A percentile compares a stretch with the other conserved stretches of the same genome.
Conservation (phyloP, 164 flowering plant species). For the Kingdonia uniflora region DNA sequence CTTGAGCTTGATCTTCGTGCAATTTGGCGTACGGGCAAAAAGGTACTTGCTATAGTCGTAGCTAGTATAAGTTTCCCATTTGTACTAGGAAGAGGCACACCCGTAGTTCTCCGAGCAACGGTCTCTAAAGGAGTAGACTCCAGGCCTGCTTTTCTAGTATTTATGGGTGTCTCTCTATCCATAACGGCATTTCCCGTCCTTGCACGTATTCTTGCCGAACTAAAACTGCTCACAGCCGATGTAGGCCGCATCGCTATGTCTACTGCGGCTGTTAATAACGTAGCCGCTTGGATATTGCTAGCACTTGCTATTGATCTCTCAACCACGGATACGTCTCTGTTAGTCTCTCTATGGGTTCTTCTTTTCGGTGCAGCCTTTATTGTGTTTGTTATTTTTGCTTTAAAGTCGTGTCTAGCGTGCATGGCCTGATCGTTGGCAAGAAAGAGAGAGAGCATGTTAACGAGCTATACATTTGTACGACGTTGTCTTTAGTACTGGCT, state of each 20-base stretch:
- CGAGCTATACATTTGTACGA: too few species aligned
- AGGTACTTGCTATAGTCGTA: slow-evolving; percentile 17
- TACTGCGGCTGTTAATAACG: slow-evolving; percentile 27
- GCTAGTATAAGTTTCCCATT: too few species aligned
- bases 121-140: slow-evolving; percentile 7
- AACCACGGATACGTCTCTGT: slow-evolving; percentile 9
- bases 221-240: slow-evolving; percentile 27
- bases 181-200: slow-evolving; percentile 30
- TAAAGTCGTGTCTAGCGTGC: slow-evolving; percentile 10
- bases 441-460: slow-evolving; percentile 18
- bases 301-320: slow-evolving; percentile 25
- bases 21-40: slow-evolving; percentile 18
- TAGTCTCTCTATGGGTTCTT: slow-evolving; percentile 19
- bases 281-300: slow-evolving; percentile 27
- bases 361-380: too few species aligned
- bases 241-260: slow-evolving; percentile 26
- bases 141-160: slow-evolving; percentile 20
- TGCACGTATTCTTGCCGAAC: too few species aligned
- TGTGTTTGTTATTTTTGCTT: slow-evolving; percentile 7
- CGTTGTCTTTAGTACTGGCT: too few species aligned
- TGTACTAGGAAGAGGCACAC: too few species aligned
- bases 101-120: too few species aligned
- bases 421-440: slow-evolving; percentile 16
- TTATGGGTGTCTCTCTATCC: slow-evolving; percentile 29
- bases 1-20: slow-evolving; percentile 19